These are phyloP conservation scores for Metschnikowia baotianmanensis DNA, from an alignment of 805 yeast species.

Conservation along the genomic window DNA sequence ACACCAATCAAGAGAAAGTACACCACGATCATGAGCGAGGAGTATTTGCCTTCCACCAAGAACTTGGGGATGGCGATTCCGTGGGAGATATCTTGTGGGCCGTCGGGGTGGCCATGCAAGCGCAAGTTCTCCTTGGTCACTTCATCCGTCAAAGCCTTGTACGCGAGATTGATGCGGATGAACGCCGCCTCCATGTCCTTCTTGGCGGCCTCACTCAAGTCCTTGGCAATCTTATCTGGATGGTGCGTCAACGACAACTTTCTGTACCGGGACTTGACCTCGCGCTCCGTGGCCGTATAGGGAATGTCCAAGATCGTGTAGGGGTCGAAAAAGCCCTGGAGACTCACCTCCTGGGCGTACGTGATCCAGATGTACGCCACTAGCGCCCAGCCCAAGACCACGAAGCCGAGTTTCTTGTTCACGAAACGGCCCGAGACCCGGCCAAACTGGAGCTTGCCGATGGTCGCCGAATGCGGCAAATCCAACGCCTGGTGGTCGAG, in stretches of 20 bases:
- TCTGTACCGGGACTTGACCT: slow-evolving; percentile 78
- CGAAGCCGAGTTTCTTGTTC: slow-evolving; percentile 33
- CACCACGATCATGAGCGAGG: slow-evolving; percentile 56
- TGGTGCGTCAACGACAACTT: slow-evolving; percentile 85
- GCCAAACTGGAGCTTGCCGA: slow-evolving; percentile 27
- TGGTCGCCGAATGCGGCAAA: slow-evolving; percentile 24
- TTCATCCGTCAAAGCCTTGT: slow-evolving; percentile 93
- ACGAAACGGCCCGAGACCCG: slow-evolving; percentile 33
- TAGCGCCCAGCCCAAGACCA: slow-evolving; percentile 60
- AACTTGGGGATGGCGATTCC: slow-evolving; percentile 96
- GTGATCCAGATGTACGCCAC: slow-evolving; percentile 41
- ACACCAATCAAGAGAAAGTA: slow-evolving; percentile 76
- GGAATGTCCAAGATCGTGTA: slow-evolving; percentile 79
- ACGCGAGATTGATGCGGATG: slow-evolving; percentile 85
- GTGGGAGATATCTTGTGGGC: slow-evolving; percentile 84
- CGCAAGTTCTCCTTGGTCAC: slow-evolving; percentile 74
- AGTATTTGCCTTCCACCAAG: slow-evolving; percentile 77
- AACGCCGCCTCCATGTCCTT: slow-evolving; percentile 67
- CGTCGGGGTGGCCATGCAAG: slow-evolving; percentile 96
- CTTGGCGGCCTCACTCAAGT: slow-evolving; percentile 54
- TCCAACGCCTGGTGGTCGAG: slow-evolving; percentile 32
- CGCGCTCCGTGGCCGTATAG: slow-evolving; percentile 65
- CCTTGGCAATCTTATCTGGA: slow-evolving; percentile 84
- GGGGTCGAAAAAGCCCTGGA: slow-evolving; percentile 73
- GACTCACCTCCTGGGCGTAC: slow-evolving; percentile 45